phyloP scores from a whole-genome alignment of 2,329 filamentous ascomycete genomes.

The Fonsecaea monophora region DNA sequence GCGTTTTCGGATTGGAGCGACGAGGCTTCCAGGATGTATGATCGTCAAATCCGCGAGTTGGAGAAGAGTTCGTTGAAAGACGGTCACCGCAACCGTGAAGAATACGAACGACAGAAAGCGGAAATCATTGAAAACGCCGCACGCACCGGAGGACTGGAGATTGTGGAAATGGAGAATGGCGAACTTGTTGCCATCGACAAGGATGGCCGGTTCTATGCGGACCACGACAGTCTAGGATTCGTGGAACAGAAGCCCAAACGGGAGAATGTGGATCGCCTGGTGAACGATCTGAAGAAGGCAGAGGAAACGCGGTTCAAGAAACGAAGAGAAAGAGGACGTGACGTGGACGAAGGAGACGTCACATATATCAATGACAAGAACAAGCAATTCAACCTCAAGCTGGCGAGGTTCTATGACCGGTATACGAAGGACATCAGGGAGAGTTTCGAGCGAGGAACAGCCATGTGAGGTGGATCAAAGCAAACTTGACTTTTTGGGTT shows the following conservation, averaged over 20 bases:
- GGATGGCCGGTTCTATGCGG: conserved; percentile 88
- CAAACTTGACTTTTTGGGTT: not conserved
- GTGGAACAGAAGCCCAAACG: conserved; percentile 85
- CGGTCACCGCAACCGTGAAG: conserved; percentile 65
- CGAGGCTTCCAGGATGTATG: conserved; percentile 91
- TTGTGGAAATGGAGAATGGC: conserved; percentile 93
- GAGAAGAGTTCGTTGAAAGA: conserved; percentile 57
- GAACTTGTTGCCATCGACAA: conserved; percentile 94
- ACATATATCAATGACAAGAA: conserved; percentile 99
- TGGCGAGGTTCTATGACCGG: conserved; percentile 96
- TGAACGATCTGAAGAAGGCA: conserved; percentile 83
- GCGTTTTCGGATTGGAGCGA: conserved; percentile 88
- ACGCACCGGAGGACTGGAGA: conserved; percentile 81
- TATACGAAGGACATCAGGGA: conserved; percentile 97
- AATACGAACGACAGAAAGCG: conserved; percentile 70
- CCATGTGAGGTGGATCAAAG: conserved; percentile 66
- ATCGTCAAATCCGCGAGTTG: conserved; percentile 82
- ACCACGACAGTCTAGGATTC: conserved; percentile 80
- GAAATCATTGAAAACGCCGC: conserved; percentile 89
- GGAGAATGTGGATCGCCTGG: conserved; percentile 84
- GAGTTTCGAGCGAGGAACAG: conserved; percentile 95
- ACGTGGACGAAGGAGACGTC: conserved; percentile 85
- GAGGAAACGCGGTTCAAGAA: conserved; percentile 88
- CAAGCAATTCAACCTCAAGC: conserved; percentile 99
- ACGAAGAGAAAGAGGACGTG: conserved; percentile 76